Evolutionary conservation across 2,329 filamentous ascomycete genomes (phyloP).

Genomic region (Arthrobotrys entomopaga): DNA sequence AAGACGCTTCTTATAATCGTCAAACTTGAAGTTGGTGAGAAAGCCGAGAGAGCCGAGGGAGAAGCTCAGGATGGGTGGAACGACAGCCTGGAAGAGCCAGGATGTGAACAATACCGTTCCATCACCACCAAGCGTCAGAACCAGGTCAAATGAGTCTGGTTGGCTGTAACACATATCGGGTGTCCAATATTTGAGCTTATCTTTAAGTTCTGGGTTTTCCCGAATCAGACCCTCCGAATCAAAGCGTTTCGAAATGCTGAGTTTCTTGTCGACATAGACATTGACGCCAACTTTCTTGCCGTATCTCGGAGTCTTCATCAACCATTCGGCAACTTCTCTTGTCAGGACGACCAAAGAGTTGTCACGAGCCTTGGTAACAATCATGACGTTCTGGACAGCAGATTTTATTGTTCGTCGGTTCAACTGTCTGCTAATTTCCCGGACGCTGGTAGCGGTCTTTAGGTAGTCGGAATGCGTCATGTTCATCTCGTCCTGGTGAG

Average conservation of each 20-base stretch:
- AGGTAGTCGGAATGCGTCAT: conserved; percentile 94
- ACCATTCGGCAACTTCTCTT: conserved; percentile 85
- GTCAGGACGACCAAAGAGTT: conserved; percentile 91
- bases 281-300: conserved; percentile 90
- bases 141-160: conserved; percentile 94
- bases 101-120: conserved; percentile 88
- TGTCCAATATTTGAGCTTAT: conserved; percentile 95
- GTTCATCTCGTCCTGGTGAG: conserved; percentile 77
- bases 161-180: conserved; percentile 93
- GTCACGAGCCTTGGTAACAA: conserved; percentile 96
- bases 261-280: conserved; percentile 97
- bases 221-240: conserved; percentile 77
- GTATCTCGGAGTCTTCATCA: conserved; percentile 88
- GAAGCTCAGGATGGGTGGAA: conserved; percentile 85
- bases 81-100: conserved; percentile 90
- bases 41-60: conserved; percentile 87
- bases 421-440: conserved; percentile 94
- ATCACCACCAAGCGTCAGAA: conserved; percentile 86
- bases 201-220: conserved; percentile 78
- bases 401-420: conserved; percentile 91
- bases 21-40: conserved; percentile 86
- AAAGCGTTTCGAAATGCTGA: conserved; percentile 88
- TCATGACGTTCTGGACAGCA: conserved; percentile 94
- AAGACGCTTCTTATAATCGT: conserved; percentile 85
- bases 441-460: conserved; percentile 92